Base-by-base conservation (phyloP, 768 basidiomycete species). In the Termitomyces sp. region DNA sequence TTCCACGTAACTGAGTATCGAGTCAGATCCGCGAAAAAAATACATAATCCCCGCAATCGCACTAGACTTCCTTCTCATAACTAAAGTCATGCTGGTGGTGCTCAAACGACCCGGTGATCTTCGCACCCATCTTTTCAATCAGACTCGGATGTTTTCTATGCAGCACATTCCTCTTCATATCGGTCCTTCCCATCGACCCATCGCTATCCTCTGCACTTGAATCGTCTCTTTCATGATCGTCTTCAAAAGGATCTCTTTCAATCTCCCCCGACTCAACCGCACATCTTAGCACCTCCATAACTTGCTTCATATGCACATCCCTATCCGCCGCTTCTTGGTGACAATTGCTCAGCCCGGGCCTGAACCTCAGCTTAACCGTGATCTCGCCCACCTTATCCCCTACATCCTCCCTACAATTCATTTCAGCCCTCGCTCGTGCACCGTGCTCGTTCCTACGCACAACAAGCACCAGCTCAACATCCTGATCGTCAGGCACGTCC, bases 131-230 rank as follows among this genome's bases (percentile, higher is more conserved):
- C 30, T 73, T 73, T 34, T 71, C 74, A 7, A 87, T 84, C 50
- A 88, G 68, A 2, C 86, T 85, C 5, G 82, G 78, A 65, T 88
- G 81, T 63, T 83, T 80, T 49, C 75, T 68, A 64, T 80, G 78
- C 58, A 81, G 66, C 63, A 80, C 76, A 52, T 74, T 71, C 63
- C 75, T 70, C 59, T 13, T 20, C 24, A 22, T 18, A 8, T 37
- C 51, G 2, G 55, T 33, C 37, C 52, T 36, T 52, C 60, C 5
- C n/a, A 45, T 16, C 12, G 51, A 53, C 4, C 53, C 49, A 22
- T 66, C 64, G 27, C 59, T 66, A 39, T 72, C 69, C 20, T 61
- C 63, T 6, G 65, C 68, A 44, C 63, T 61, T n/a, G 9, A 47
- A 39, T 37, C 39, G 54, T 57, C 49, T 44, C 54, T 31, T 13